Evolutionary conservation across 2,329 filamentous ascomycete genomes (phyloP), one percentile per base, ranked within the genome.

Genomic region (Allantophomopsis cytisporea): DNA sequence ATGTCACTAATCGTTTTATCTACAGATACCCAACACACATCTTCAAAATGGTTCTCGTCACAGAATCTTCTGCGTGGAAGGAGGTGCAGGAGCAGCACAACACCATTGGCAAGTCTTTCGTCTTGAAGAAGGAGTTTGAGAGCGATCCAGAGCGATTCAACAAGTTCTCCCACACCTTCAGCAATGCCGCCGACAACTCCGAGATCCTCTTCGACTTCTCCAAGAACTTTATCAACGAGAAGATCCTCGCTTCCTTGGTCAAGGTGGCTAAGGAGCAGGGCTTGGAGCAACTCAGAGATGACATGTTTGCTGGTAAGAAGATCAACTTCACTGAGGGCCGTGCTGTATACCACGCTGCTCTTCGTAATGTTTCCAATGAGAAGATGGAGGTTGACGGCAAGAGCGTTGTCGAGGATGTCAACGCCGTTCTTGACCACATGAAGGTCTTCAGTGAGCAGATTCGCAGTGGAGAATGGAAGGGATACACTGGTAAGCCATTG

Each of bases 311-410:
- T 42, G 91, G 91, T 52, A 85, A 96, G 58, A 89, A 93, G 74
- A 96, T 98, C 72, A 98, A 98, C 76, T 95, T 95, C 68, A 98
- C 91, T 44, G 91, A 98, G 71, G 71, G 89, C 59, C 81, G 91
- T 48, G 91, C 91, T 49, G 91, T 98, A 49, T 94, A 94, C 69
- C 91, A 98, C 66, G 76, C 85, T 51, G 91, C 91, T 37, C 74
- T 98, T 56, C 83, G 91, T 60, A 98, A 98, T 61, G 80, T 87
- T 47, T 73, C 76, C 60, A 87, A 84, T 59, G 77, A 84, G 73
- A 77, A 73, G 18, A 79, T 82, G 69, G 68, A 85, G 63, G 91
- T 96, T 23, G 81, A 95, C 49, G 89, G 88, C 45, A 69, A 87
- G 64, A 89, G 93, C 58, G 91, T 98, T 55, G 89, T 95, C 60